Percentiles rank a stretch among this genome's conserved stretches.
Conservation (phyloP, 345 rosid genomes). For the Citrus cavaleriei region DNA sequence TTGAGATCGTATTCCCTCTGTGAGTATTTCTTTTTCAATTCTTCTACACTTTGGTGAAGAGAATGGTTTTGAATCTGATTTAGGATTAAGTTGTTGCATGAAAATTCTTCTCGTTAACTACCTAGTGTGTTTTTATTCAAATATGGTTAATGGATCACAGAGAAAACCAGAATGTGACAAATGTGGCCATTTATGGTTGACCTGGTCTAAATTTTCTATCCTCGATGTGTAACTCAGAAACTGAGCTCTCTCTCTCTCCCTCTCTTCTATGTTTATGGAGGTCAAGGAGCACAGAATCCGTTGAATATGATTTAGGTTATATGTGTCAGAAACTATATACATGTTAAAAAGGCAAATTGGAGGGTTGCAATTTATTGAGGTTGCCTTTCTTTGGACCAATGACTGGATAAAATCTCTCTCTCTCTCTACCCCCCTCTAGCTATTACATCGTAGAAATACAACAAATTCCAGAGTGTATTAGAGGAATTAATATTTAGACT, state of each 20-base stretch:
- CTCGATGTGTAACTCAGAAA: neutral
- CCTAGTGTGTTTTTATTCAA: neutral
- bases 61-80: neutral
- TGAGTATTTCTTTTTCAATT: conserved; percentile 27
- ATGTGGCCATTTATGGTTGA: neutral
- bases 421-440: no score
- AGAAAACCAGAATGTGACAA: neutral
- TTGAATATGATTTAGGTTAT: neutral
- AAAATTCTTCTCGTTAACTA: neutral
- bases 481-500: neutral
- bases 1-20: conserved; percentile 79
- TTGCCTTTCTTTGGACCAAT: neutral
- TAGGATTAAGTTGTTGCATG: neutral
- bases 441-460: neutral
- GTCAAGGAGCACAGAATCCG: neutral
- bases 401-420: neutral
- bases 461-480: neutral
- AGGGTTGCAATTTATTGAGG: neutral
- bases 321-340: neutral
- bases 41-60: neutral
- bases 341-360: neutral
- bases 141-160: neutral
- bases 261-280: neutral
- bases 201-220: neutral
- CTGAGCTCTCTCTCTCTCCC: neutral